Evolutionary conservation across 1,284 basidiomycete genomes (phyloP), one percentile per base, ranked within the genome.

Genomic region (Rhodotorula sp.): DNA sequence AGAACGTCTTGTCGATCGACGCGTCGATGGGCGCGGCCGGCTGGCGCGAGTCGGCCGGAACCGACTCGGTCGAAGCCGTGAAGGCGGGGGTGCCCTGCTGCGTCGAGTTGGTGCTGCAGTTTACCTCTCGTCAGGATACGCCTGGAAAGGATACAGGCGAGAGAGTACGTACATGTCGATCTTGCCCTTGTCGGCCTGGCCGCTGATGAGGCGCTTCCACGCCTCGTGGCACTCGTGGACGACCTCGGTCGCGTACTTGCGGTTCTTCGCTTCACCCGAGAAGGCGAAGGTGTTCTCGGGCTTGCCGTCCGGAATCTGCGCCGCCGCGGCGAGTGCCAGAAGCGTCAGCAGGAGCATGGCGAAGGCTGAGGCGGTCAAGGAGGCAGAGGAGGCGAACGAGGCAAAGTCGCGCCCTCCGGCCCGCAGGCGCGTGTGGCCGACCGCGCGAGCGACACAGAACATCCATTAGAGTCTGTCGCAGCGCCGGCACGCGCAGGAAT

Each of bases 141-240:
- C 51, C 13, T 25, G 21, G 32, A 22, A 17, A 29, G 61, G 29
- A 50, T n/a, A 39, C 15, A 56, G 29, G 32, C n/a, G 50, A 67
- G n/a, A n/a, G 57, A 48, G 59, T 39, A 85, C 91, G 70, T 80
- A 94, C 92, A 92, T 92, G 71, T 90, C 88, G 73, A 95, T 82
- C 69, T 92, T 90, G 81, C 87, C 78, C 32, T 89, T 89, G 84
- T 89, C 89, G 73, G 89, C 69, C 78, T 97, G 92, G 75, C 94
- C 94, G 71, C 84, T 84, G 81, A 95, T 87, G 80, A 99, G 89
- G 81, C 92, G 91, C 81, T 94, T 93, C 97, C 97, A 99, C 60
- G 96, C 92, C 84, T 98, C 96, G 83, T 99, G 91, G 85, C 93
- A 96, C 84, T 99, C 97, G 84, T 96, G 93, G 80, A 99, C 91